phyloP scores from a whole-genome alignment of 441 rosid species.

The Eruca vesicaria region DNA sequence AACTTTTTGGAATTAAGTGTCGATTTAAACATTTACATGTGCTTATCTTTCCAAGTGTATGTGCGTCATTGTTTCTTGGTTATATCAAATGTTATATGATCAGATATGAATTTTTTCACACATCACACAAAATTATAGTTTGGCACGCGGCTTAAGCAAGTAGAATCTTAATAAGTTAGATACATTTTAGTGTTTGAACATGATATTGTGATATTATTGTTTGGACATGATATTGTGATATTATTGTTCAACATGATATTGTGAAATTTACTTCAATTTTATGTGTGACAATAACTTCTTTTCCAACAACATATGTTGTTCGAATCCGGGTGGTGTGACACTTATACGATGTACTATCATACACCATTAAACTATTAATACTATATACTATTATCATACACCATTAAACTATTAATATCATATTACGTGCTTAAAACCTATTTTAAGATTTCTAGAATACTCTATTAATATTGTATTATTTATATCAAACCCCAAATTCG shows the following conservation, averaged over 20 bases:
- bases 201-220: background rate
- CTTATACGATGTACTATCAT: background rate
- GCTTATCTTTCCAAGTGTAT: background rate
- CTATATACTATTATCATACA: too few relatives aligned
- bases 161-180: background rate
- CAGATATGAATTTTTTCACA: background rate
- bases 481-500: background rate
- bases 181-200: background rate
- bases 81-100: background rate
- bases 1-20: background rate
- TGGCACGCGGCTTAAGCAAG: background rate
- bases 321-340: background rate
- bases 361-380: background rate
- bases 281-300: background rate
- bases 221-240: background rate
- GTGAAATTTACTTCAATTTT: background rate
- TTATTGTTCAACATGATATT: background rate
- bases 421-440: background rate
- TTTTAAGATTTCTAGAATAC: background rate
- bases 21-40: background rate
- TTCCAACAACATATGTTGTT: background rate
- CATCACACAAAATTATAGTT: background rate
- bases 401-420: background rate
- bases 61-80: background rate
- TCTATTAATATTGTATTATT: background rate